Evolutionary conservation across 768 basidiomycete species (phyloP).

Genomic region (Mycena pura): DNA sequence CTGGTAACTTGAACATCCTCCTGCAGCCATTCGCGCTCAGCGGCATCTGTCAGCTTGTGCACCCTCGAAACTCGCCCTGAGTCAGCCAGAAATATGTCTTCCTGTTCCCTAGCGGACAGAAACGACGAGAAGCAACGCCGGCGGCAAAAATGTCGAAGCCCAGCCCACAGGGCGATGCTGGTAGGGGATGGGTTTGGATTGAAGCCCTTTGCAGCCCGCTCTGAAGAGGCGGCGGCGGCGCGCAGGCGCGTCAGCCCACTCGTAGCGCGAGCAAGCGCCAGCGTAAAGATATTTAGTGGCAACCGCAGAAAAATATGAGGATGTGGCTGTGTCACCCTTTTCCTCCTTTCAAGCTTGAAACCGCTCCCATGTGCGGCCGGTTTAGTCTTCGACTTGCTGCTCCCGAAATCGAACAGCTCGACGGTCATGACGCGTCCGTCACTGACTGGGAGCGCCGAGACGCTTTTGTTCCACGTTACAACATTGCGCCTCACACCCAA

Average conservation of each 20-base stretch:
- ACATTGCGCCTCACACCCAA: constrained; percentile 82
- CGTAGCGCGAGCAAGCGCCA: constrained; percentile 12
- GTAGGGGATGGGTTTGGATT: constrained; percentile 9
- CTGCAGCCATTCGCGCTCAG: constrained; percentile 50
- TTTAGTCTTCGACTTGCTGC: constrained; percentile 51
- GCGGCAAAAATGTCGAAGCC: constrained; percentile 24
- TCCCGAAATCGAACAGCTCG: constrained; percentile 50
- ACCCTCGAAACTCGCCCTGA: constrained; percentile 13
- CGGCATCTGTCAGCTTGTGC: constrained; percentile 30
- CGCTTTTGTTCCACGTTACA: constrained; percentile 71
- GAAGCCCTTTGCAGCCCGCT: constrained; percentile 11
- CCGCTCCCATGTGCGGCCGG: constrained; percentile 68
- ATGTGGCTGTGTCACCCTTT: too few species aligned
- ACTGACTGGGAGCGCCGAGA: constrained; percentile 68
- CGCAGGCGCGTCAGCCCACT: constrained; percentile 1
- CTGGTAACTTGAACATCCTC: neutral
- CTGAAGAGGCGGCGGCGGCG: constrained; percentile 20
- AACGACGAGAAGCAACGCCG: constrained; percentile 22
- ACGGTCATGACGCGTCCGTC: constrained; percentile 49
- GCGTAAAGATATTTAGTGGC: neutral
- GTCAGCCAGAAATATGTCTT: constrained; percentile 13
- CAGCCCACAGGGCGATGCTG: constrained; percentile 8
- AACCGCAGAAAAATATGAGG: too few species aligned
- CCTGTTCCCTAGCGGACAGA: constrained; percentile 7
- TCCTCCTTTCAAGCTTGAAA: neutral